Conservation (phyloP, 768 basidiomycete genomes). For the Macrocybe gigantea region DNA sequence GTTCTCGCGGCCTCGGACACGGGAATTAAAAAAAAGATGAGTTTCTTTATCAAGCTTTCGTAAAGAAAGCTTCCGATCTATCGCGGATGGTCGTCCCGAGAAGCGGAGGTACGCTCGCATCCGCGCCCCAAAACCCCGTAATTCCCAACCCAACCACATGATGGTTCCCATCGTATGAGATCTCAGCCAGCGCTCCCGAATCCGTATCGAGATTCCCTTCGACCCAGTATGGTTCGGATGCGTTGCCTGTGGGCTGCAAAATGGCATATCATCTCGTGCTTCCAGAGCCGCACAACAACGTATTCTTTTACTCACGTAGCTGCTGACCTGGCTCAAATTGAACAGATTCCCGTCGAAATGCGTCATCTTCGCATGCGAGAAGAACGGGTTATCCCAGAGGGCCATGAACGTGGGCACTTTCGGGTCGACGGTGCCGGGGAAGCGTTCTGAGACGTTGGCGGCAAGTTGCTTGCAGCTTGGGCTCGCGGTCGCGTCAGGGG, state of each 20-base stretch:
- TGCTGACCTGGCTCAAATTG: conserved; percentile 10
- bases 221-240: conserved; percentile 16
- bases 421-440: conserved; percentile 14
- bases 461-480: conserved; percentile 10
- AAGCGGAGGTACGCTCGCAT: conserved; percentile 1
- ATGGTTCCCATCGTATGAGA: conserved; percentile 5
- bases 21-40: too few species aligned
- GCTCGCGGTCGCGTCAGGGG: conserved; percentile 6
- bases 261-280: background rate
- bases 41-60: background rate
- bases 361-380: conserved; percentile 13
- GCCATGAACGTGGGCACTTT: conserved; percentile 17
- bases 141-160: conserved; percentile 11
- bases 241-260: conserved; percentile 13
- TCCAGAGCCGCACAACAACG: background rate
- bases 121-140: conserved; percentile 14
- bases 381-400: conserved; percentile 11
- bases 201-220: background rate
- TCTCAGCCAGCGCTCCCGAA: conserved; percentile 11
- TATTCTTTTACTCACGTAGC: conserved; percentile 9
- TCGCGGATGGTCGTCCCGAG: conserved; percentile 9
- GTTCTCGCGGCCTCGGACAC: too few species aligned
- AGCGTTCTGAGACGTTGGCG: conserved; percentile 10
- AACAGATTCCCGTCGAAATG: conserved; percentile 20
- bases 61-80: conserved; percentile 10